Percentiles rank a stretch among this genome's conserved stretches.
Conservation (phyloP, 2,329 filamentous ascomycete genomes). For the Epichloe coenophiala region DNA sequence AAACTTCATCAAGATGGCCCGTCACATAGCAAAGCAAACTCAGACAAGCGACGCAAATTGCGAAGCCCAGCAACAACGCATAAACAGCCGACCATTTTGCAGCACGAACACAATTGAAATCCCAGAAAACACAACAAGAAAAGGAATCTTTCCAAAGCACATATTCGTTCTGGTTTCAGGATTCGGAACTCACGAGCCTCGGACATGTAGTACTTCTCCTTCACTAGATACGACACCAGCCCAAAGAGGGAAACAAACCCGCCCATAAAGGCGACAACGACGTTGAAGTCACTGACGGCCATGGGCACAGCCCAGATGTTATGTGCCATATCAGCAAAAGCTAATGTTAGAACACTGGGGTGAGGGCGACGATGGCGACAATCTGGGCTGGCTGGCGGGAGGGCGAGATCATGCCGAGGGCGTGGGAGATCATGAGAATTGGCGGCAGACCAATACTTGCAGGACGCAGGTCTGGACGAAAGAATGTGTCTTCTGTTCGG, state of each 20-base stretch:
- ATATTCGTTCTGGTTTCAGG: not conserved
- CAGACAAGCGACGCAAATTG: too few relatives aligned
- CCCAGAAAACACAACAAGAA: too few relatives aligned
- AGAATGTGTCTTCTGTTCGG: not conserved
- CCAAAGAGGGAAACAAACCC: conserved; percentile 87
- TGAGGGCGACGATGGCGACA: not conserved
- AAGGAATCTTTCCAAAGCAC: too few relatives aligned
- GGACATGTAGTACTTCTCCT: conserved; percentile 82
- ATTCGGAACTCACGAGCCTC: conserved; percentile 59
- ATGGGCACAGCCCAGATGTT: conserved; percentile 28
- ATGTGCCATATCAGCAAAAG: conserved; percentile 9
- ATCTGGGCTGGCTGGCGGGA: conserved; percentile 1
- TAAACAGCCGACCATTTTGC: too few relatives aligned
- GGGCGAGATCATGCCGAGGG: conserved; percentile 5
- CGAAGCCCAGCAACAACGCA: too few relatives aligned
- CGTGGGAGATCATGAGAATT: not conserved
- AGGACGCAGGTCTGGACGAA: not conserved
- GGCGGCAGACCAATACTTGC: not conserved
- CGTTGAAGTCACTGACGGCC: conserved; percentile 65
- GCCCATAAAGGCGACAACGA: conserved; percentile 65
- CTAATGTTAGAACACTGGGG: conserved; percentile 10
- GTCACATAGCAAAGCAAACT: too few relatives aligned
- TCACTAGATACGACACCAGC: conserved; percentile 75
- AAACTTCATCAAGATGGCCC: too few relatives aligned
- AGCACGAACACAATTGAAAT: too few relatives aligned